Base-by-base conservation (phyloP, 306 rosid genomes). In the Dryas drummondii region DNA sequence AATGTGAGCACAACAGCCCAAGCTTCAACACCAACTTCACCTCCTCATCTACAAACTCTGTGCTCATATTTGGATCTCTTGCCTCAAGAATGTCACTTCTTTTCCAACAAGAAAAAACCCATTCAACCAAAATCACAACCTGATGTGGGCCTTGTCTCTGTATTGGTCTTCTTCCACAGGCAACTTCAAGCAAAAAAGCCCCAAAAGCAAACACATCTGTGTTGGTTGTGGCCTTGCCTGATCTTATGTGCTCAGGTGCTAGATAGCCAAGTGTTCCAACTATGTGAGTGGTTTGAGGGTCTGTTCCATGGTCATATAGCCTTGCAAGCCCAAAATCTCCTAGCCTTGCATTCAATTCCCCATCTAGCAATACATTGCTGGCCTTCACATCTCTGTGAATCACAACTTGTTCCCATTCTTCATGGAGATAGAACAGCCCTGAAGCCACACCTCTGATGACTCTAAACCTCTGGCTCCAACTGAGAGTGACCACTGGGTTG, bases 11-110 rank as follows among this genome's bases (percentile, higher is more conserved):
- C 9, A 61, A 3, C 46, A 61, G 11, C 47, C 66, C 66, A 6
- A 61, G 66, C 19, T 61, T 61, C 66, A 61, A 61, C n/a, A 37
- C 66, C 47, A 61, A 61, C 66, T 61, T 45, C 45, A 61, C 47
- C 19, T 59, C 65, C 65, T 61, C 66, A 0, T 46, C 17, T 14
- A 61, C 22, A 2, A 61, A 37, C 3, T 14, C 66, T 7, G 66
- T 5, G 1, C 22, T 47, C 17, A 61, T 5, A 10, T 61, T 61
- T 3, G 0, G 1, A 61, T 61, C 66, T 14, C 1, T 61, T 61
- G 12, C 66, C 66, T 61, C 66, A 10, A 61, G 66, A 61, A 61
- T 61, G 13, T 19, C 11, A 26, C 60, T 7, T 17, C 60, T 55
- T 9, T 55, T 55, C 60, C 60, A 55, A 6, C 9, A 54, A 54